Conservation (phyloP, 139 green algal genomes). For the Gonium pectorale region DNA sequence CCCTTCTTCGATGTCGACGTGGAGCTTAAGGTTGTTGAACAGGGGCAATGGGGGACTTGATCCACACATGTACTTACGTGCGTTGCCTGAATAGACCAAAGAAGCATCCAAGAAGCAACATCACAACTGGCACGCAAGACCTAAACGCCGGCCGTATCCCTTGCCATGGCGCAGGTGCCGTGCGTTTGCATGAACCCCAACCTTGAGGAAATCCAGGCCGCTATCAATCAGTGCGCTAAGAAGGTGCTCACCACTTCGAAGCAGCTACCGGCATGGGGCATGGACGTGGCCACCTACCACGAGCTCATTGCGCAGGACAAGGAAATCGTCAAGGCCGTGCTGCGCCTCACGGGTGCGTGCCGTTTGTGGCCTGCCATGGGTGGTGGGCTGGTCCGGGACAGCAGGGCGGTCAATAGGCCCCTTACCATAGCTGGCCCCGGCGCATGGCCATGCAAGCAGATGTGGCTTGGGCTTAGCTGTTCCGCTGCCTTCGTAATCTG, state of each 20-base stretch:
- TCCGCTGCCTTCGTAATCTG: too few species aligned
- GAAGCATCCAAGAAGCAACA: too few species aligned
- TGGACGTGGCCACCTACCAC: conserved; percentile 74
- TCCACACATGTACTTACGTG: neutral
- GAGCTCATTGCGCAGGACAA: conserved; percentile 86
- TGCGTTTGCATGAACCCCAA: conserved; percentile 85
- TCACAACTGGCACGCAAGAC: too few species aligned
- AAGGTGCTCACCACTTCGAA: conserved; percentile 64
- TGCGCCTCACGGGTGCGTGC: conserved; percentile 79
- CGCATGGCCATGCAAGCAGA: too few species aligned
- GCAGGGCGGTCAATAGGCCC: too few species aligned
- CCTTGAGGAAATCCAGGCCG: conserved; percentile 89
- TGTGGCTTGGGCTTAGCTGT: too few species aligned
- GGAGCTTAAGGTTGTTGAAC: conserved; percentile 86
- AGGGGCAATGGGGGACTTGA: neutral
- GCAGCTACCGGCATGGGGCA: conserved; percentile 82
- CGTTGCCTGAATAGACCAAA: too few species aligned
- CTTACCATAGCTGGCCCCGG: too few species aligned
- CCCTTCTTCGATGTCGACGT: conserved; percentile 94
- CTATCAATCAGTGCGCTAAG: conserved; percentile 81
- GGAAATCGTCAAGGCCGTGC: conserved; percentile 87
- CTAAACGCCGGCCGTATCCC: too few species aligned
- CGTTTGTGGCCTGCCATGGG: too few species aligned
- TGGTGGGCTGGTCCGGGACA: too few species aligned
- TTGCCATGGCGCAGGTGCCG: conserved; percentile 71